These are phyloP conservation scores for Arthrobotrys musiformis DNA, from an alignment of 2,329 filamentous ascomycete genomes.

Conservation along the genomic window DNA sequence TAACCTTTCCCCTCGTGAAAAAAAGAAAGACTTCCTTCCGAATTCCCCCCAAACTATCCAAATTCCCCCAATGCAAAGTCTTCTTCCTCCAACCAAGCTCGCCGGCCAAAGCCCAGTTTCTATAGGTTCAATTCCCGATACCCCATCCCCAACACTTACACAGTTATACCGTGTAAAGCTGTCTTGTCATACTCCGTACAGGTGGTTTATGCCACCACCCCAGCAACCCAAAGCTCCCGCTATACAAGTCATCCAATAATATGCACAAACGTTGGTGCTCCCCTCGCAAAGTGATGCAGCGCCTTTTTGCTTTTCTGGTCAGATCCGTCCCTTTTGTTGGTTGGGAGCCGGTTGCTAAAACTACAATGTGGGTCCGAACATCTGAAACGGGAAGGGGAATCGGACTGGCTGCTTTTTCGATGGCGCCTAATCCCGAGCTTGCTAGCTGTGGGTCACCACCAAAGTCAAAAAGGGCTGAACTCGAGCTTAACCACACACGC, in stretches of 20 bases:
- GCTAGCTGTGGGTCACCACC: conserved; percentile 6
- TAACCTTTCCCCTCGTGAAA: background rate
- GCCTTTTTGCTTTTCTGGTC: background rate
- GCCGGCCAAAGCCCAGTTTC: background rate
- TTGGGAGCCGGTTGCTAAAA: conserved; percentile 4
- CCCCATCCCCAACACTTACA: conserved; percentile 5
- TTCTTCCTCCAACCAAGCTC: background rate
- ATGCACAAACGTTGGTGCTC: conserved; percentile 34
- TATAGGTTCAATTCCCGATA: conserved; percentile 31
- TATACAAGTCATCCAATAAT: conserved; percentile 27
- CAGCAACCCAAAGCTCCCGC: no score
- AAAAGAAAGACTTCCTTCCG: no score
- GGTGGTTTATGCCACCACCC: no score
- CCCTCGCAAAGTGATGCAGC: conserved; percentile 49
- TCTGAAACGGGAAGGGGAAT: conserved; percentile 27
- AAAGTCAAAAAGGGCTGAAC: background rate
- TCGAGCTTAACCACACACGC: conserved; percentile 33
- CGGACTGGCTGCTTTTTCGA: background rate
- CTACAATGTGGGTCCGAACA: conserved; percentile 4
- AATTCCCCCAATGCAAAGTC: background rate
- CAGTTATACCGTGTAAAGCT: no score
- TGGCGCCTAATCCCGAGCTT: conserved; percentile 37
- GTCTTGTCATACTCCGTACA: conserved; percentile 4
- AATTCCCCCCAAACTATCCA: no score
- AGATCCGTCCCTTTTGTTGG: conserved; percentile 18